phyloP scores from a whole-genome alignment of 1,284 basidiomycete genomes.

The Ustilago lituana region DNA sequence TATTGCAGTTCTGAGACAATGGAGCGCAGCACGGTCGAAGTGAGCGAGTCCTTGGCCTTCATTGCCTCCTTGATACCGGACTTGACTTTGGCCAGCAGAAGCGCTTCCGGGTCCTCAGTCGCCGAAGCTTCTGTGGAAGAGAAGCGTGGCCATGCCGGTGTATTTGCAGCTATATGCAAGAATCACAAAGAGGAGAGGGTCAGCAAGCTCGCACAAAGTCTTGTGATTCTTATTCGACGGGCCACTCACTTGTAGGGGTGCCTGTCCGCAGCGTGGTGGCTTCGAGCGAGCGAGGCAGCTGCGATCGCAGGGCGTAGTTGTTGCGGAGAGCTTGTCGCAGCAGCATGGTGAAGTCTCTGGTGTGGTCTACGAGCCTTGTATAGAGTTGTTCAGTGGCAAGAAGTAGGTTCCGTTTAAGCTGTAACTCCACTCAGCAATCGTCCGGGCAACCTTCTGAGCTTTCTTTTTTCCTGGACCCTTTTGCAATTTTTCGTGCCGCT shows the following conservation, averaged over 20 bases:
- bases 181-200: background rate
- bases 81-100: conserved; percentile 47
- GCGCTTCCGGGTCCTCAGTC: conserved; percentile 35
- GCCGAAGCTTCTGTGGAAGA: conserved; percentile 25
- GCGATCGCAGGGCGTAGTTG: conserved; percentile 29
- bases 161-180: background rate
- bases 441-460: conserved; percentile 8
- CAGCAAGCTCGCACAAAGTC: background rate
- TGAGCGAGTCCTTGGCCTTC: conserved; percentile 53
- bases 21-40: conserved; percentile 51
- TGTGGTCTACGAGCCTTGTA: no score
- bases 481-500: background rate
- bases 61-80: conserved; percentile 55
- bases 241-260: conserved; percentile 16
- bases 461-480: no score
- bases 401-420: no score
- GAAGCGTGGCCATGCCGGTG: conserved; percentile 24
- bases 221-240: background rate
- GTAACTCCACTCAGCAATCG: conserved; percentile 33
- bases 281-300: conserved; percentile 34
- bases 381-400: no score
- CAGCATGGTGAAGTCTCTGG: conserved; percentile 27
- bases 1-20: conserved; percentile 57
- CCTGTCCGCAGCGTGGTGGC: conserved; percentile 10
- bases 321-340: conserved; percentile 36